phyloP scores from a whole-genome alignment of 2,329 filamentous ascomycete species.

The Saccharata proteae region DNA sequence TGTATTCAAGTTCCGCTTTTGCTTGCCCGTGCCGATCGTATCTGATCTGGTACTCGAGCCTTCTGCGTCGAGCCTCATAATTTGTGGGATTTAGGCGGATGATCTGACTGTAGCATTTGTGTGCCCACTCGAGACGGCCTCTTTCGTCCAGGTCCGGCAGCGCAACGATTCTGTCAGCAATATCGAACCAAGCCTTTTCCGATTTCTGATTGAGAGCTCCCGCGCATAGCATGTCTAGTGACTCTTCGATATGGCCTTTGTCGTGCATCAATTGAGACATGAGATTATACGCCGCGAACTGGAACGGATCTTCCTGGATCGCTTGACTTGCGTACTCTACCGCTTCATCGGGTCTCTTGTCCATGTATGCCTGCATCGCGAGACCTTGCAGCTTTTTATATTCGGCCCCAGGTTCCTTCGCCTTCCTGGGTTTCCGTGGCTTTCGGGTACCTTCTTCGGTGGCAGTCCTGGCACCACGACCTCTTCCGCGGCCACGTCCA shows the following conservation, averaged over 20 bases:
- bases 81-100: conserved; percentile 40
- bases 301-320: conserved; percentile 43
- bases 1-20: conserved; percentile 39
- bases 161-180: conserved; percentile 43
- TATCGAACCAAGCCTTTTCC: conserved; percentile 43
- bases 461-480: conserved; percentile 9
- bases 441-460: conserved; percentile 18
- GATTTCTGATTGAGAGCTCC: conserved; percentile 48
- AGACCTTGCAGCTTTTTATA: conserved; percentile 56
- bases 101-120: conserved; percentile 42
- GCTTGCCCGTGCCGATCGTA: conserved; percentile 24
- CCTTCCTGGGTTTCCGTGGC: conserved; percentile 38
- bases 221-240: conserved; percentile 43
- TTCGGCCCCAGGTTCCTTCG: conserved; percentile 56
- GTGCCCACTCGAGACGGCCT: conserved; percentile 33
- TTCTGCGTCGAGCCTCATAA: conserved; percentile 41
- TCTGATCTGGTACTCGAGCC: conserved; percentile 44
- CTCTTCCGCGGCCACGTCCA: conserved; percentile 15
- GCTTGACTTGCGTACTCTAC: conserved; percentile 21
- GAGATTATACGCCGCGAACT: conserved; percentile 49
- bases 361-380: conserved; percentile 57
- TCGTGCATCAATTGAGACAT: conserved; percentile 46
- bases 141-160: conserved; percentile 32
- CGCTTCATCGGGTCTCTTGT: conserved; percentile 43
- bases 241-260: conserved; percentile 44